Evolutionary conservation across 495 filamentous ascomycete genomes (phyloP).

Genomic region (Penicillium arizonense): DNA sequence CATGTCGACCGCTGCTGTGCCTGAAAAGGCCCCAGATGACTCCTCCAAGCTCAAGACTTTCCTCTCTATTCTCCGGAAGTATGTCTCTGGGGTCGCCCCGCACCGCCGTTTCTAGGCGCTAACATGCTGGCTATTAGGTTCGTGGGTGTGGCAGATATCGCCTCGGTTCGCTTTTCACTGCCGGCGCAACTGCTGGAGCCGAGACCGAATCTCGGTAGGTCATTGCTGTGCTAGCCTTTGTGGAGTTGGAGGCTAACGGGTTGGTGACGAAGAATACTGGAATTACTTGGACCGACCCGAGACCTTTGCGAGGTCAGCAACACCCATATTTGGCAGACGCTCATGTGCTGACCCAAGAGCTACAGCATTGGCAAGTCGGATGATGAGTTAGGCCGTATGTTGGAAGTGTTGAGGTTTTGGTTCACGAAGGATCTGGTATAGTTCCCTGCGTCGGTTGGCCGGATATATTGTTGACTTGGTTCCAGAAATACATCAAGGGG

Average conservation of each 20-base stretch:
- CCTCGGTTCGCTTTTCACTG: slow-evolving; percentile 90
- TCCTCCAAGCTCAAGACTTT: slow-evolving; percentile 82
- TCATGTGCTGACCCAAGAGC: slow-evolving; percentile 37
- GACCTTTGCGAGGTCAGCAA: slow-evolving; percentile 74
- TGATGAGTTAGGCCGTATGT: slow-evolving; percentile 85
- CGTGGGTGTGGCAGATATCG: slow-evolving; percentile 92
- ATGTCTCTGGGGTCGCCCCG: slow-evolving; percentile 25
- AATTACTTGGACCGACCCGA: slow-evolving; percentile 95
- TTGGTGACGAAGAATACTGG: slow-evolving; percentile 76
- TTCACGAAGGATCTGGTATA: slow-evolving; percentile 91
- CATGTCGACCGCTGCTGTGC: slow-evolving; percentile 35
- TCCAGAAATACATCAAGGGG: slow-evolving; percentile 92
- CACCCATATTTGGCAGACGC: slow-evolving; percentile 14
- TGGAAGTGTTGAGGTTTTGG: slow-evolving; percentile 93
- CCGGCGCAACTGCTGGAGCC: slow-evolving; percentile 95
- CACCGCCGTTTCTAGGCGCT: slow-evolving; percentile 11
- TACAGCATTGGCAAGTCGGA: slow-evolving; percentile 89
- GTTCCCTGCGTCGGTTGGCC: slow-evolving; percentile 2
- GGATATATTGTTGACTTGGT: slow-evolving; percentile 13
- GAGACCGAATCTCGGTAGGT: slow-evolving; percentile 80
- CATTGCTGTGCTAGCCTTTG: neutral
- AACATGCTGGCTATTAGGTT: slow-evolving; percentile 55
- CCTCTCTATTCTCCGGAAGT: slow-evolving; percentile 79
- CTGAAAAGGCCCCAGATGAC: slow-evolving; percentile 73
- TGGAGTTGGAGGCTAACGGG: slow-evolving; percentile 12